phyloP scores from a whole-genome alignment of 257 asterid genomes.

The Eustoma russellianum region DNA sequence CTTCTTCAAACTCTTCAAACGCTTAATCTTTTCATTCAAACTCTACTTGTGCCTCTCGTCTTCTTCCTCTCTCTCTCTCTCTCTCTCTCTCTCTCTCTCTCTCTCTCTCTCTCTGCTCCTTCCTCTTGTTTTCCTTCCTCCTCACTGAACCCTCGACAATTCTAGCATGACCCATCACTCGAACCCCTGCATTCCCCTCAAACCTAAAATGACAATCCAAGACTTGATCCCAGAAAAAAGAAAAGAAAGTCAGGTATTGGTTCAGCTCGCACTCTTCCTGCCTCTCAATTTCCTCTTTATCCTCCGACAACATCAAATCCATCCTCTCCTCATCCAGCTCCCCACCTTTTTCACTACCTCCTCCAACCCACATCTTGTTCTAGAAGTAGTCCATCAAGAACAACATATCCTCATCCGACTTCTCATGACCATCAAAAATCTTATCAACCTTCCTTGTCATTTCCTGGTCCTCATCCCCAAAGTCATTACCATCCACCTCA shows the following conservation, averaged over 20 bases:
- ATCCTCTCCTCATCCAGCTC: constrained; percentile 21
- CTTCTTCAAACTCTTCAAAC: constrained; percentile 74
- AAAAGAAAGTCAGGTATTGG: no score
- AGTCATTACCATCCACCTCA: constrained; percentile 18
- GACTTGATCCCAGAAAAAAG: no score
- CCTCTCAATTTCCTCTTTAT: constrained; percentile 62
- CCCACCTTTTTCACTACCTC: constrained; percentile 16
- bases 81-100: constrained; percentile 67
- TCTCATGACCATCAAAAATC: constrained; percentile 59
- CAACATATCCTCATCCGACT: constrained; percentile 40
- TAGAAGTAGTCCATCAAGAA: constrained; percentile 56
- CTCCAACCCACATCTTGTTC: constrained; percentile 48
- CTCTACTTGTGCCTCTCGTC: constrained; percentile 60
- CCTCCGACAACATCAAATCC: constrained; percentile 40
- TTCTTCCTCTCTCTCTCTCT: constrained; percentile 89
- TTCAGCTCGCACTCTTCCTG: constrained; percentile 68
- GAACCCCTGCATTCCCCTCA: constrained; percentile 76
- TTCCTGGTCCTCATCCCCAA: constrained; percentile 23
- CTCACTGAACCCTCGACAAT: constrained; percentile 81
- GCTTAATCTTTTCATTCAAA: constrained; percentile 71
- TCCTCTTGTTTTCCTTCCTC: constrained; percentile 57
- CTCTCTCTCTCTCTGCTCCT: constrained; percentile 77
- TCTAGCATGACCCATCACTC: constrained; percentile 66
- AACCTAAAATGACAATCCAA: constrained; percentile 67
- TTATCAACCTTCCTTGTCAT: constrained; percentile 43